Evolutionary conservation across 192 early-diverging fungal species (phyloP).

Genomic region (Cetraspora pellucida): DNA sequence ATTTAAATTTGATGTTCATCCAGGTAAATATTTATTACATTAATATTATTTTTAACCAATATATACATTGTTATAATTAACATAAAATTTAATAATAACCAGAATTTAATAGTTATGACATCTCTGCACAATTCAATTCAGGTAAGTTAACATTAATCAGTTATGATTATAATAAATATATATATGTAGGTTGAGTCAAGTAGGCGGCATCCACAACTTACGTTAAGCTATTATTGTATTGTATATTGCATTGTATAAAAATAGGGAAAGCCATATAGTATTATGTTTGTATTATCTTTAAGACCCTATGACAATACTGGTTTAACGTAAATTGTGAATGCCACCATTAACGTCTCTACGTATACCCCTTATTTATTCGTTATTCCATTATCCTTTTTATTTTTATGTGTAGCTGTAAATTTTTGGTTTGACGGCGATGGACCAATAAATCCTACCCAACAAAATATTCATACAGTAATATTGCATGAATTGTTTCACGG

Average conservation of each 20-base stretch:
- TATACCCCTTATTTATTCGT: background rate
- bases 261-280: slow-evolving; percentile 32
- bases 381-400: background rate
- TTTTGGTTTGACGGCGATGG: slow-evolving; percentile 23
- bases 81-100: slow-evolving; percentile 1
- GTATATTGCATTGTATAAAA: slow-evolving; percentile 40
- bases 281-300: too few relatives aligned
- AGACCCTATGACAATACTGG: too few relatives aligned
- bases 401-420: background rate
- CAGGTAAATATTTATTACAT: too few relatives aligned
- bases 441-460: slow-evolving; percentile 32
- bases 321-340: background rate
- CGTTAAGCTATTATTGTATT: slow-evolving; percentile 41
- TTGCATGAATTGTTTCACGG: slow-evolving; percentile 49
- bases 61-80: too few relatives aligned
- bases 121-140: too few relatives aligned
- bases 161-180: too few relatives aligned
- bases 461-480: slow-evolving; percentile 38
- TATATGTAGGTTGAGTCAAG: too few relatives aligned
- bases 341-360: background rate
- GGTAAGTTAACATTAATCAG: too few relatives aligned
- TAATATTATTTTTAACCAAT: too few relatives aligned
- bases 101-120: slow-evolving; percentile 34
- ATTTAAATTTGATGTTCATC: slow-evolving; percentile 22
- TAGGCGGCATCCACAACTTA: too few relatives aligned